These are phyloP conservation scores for Diaporthe eres DNA, from an alignment of 2,329 filamentous ascomycete species.

Conservation along the genomic window DNA sequence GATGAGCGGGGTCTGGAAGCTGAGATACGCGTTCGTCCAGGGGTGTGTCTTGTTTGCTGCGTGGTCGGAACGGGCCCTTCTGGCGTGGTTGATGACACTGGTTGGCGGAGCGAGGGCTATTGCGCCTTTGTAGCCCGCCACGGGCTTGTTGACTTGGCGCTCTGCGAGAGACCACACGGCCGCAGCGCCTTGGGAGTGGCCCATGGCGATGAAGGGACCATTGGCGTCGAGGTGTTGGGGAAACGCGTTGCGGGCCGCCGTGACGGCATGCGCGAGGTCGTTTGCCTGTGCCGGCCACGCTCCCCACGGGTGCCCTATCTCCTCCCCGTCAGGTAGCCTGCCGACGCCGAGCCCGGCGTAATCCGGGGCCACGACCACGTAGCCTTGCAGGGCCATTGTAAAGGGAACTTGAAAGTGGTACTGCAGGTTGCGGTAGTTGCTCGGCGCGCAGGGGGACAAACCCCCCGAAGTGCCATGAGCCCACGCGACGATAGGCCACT, in stretches of 20 bases:
- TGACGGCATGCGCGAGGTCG: constrained; percentile 1
- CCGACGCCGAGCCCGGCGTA: constrained; percentile 61
- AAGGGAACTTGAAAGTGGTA: constrained; percentile 57
- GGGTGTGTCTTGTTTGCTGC: neutral
- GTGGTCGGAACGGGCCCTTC: neutral
- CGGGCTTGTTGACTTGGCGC: constrained; percentile 48
- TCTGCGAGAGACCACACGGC: constrained; percentile 58
- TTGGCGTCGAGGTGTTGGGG: neutral
- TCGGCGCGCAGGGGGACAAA: constrained; percentile 56
- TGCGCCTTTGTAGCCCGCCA: constrained; percentile 54
- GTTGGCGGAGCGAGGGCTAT: constrained; percentile 41
- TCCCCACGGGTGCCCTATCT: neutral
- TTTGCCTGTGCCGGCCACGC: constrained; percentile 23
- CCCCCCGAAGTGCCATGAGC: constrained; percentile 61
- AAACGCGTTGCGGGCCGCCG: neutral
- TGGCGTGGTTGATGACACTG: neutral
- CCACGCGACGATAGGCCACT: constrained; percentile 55
- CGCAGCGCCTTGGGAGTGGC: constrained; percentile 55
- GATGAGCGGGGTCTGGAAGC: constrained; percentile 5
- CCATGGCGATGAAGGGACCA: constrained; percentile 47
- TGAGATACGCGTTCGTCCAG: neutral
- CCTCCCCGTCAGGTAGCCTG: constrained; percentile 15
- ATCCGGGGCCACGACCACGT: constrained; percentile 60
- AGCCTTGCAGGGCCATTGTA: constrained; percentile 56
- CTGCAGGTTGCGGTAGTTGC: constrained; percentile 56